A percentile compares a stretch with the other conserved stretches of the same genome.
These are phyloP conservation scores for Syncephalastrum contaminatum DNA, from an alignment of 371 early-diverging fungal species.

Conservation along the genomic window DNA sequence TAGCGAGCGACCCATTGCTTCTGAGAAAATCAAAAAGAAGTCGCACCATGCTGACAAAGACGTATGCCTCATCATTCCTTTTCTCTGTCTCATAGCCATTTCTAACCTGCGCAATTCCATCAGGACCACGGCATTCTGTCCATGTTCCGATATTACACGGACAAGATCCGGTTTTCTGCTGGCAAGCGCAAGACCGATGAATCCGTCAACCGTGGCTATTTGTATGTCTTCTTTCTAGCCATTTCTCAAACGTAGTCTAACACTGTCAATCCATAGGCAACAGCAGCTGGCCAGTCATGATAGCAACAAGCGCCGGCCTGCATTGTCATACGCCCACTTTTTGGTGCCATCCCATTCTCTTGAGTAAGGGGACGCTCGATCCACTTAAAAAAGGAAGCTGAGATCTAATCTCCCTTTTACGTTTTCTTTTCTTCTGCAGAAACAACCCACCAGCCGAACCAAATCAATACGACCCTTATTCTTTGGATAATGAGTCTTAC, in stretches of 20 bases:
- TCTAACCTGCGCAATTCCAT: constrained; percentile 9
- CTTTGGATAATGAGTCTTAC: constrained; percentile 60
- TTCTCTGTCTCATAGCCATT: neutral
- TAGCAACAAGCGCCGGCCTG: constrained; percentile 30
- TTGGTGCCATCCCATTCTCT: constrained; percentile 36
- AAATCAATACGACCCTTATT: constrained; percentile 52
- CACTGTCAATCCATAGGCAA: constrained; percentile 23
- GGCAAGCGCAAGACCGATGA: constrained; percentile 26
- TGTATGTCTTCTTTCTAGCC: constrained; percentile 21
- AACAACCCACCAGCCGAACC: neutral
- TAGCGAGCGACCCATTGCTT: constrained; percentile 51
- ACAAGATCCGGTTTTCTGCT: constrained; percentile 42
- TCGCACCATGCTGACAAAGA: constrained; percentile 36
- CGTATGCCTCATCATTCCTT: constrained; percentile 9
- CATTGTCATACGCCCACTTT: constrained; percentile 49
- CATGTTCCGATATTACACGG: constrained; percentile 50
- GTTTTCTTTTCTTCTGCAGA: neutral
- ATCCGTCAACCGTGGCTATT: constrained; percentile 37
- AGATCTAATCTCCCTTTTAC: neutral
- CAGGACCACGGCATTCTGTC: constrained; percentile 36
- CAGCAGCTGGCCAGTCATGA: constrained; percentile 41
- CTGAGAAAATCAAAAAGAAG: constrained; percentile 53
- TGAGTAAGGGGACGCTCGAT: constrained; percentile 20
- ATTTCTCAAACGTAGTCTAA: neutral
- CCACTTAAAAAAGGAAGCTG: neutral